Evolutionary conservation across 148 eudicot genomes (phyloP).

Genomic region (Spergularia bocconei): DNA sequence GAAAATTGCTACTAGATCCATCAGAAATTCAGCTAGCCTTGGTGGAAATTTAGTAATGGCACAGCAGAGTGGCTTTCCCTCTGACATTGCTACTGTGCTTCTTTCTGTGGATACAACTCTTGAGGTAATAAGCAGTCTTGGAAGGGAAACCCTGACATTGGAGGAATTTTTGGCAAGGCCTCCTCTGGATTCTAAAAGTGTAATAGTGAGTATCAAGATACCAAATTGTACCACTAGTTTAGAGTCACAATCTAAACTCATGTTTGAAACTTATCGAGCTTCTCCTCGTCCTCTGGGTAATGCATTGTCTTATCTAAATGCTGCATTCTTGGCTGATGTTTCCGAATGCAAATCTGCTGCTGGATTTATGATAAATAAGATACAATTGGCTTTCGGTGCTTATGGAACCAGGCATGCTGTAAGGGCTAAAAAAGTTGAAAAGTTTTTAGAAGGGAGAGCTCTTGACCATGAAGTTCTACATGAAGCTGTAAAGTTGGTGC

Average conservation of each 20-base stretch:
- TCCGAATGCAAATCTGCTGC: conserved; percentile 23
- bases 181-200: conserved; percentile 51
- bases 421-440: conserved; percentile 65
- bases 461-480: conserved; percentile 39
- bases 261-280: conserved; percentile 82
- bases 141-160: conserved; percentile 43
- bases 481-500: conserved; percentile 57
- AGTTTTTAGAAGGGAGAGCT: conserved; percentile 48
- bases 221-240: conserved; percentile 42
- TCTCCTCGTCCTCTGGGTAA: conserved; percentile 90
- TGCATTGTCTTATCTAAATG: conserved; percentile 73
- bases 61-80: conserved; percentile 73
- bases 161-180: conserved; percentile 66
- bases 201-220: conserved; percentile 60
- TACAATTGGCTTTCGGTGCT: conserved; percentile 77
- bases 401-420: conserved; percentile 68
- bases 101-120: conserved; percentile 62
- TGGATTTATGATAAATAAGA: conserved; percentile 39
- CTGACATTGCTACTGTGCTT: conserved; percentile 79
- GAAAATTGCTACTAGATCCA: conserved; percentile 65
- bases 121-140: conserved; percentile 36
- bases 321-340: conserved; percentile 78
- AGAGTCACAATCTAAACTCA: conserved; percentile 34
- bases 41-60: conserved; percentile 98
- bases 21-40: conserved; percentile 80